Evolutionary conservation across 106 monocot genomes (phyloP).

Genomic region (Posidonia australis): DNA sequence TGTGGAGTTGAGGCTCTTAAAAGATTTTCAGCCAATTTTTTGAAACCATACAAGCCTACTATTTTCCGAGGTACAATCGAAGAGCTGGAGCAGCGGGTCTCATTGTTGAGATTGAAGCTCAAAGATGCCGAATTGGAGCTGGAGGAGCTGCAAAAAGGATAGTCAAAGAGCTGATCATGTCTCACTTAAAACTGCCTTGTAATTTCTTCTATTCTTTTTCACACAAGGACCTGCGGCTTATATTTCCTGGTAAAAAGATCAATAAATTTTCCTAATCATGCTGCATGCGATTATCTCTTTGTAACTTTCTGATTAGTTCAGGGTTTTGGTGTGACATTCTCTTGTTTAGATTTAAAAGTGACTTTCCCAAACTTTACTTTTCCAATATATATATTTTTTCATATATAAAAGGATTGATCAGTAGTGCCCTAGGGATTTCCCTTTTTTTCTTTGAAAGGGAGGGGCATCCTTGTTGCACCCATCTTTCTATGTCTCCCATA

Average conservation of each 20-base stretch:
- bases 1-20: constrained; percentile 70
- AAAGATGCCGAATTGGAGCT: constrained; percentile 53
- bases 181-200: not conserved
- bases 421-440: too few relatives aligned
- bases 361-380: too few relatives aligned
- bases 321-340: not conserved
- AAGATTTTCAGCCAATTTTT: constrained; percentile 52
- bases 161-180: constrained; percentile 25
- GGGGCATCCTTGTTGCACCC: too few relatives aligned
- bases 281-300: not conserved
- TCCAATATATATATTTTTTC: not conserved
- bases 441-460: not conserved
- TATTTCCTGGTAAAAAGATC: not conserved
- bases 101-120: constrained; percentile 41
- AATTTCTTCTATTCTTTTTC: not conserved
- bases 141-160: constrained; percentile 50
- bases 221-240: not conserved
- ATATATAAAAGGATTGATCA: not conserved
- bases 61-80: constrained; percentile 43
- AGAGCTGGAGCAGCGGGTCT: constrained; percentile 58
- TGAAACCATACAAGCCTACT: constrained; percentile 50
- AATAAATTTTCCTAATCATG: not conserved
- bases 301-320: not conserved
- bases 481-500: too few relatives aligned
- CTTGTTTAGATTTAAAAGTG: not conserved